A percentile compares a stretch with the other conserved stretches of the same genome.
Evolutionary conservation across 495 filamentous ascomycete genomes (phyloP).

Genomic region (Podospora conica): DNA sequence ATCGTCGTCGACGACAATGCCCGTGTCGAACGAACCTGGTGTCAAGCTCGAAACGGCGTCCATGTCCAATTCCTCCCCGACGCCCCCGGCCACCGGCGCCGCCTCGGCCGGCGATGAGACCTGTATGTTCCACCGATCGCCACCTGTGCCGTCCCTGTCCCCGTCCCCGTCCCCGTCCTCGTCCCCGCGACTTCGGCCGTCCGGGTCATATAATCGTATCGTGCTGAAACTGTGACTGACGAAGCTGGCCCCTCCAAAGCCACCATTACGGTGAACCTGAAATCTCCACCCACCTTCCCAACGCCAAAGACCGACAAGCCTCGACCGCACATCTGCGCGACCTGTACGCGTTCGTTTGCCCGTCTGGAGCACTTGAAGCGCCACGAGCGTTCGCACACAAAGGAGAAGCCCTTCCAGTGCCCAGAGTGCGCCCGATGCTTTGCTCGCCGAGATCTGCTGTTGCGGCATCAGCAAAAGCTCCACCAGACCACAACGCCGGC

Average conservation of each 20-base stretch:
- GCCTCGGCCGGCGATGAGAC: conserved; percentile 29
- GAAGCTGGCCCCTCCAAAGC: conserved; percentile 27
- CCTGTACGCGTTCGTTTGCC: conserved; percentile 89
- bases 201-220: neutral
- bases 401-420: conserved; percentile 98
- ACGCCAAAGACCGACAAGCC: conserved; percentile 96
- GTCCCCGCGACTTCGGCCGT: neutral
- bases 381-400: conserved; percentile 97
- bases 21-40: conserved; percentile 26
- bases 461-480: conserved; percentile 97
- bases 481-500: conserved; percentile 94
- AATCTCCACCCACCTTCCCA: conserved; percentile 49
- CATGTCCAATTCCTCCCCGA: conserved; percentile 31
- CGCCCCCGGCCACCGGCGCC: conserved; percentile 18
- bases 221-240: conserved; percentile 18
- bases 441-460: conserved; percentile 82
- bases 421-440: conserved; percentile 95
- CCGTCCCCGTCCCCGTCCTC: neutral
- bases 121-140: conserved; percentile 23
- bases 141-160: neutral
- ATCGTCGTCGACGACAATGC: conserved; percentile 22
- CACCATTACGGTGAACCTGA: conserved; percentile 48
- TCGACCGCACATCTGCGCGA: conserved; percentile 87
- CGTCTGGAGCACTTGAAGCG: conserved; percentile 95
- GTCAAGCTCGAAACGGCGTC: conserved; percentile 24